Percentiles rank a stretch among this genome's conserved stretches.
These are phyloP conservation scores for Coleophoma cylindrospora DNA, from an alignment of 2,329 filamentous ascomycete genomes.

Conservation along the genomic window DNA sequence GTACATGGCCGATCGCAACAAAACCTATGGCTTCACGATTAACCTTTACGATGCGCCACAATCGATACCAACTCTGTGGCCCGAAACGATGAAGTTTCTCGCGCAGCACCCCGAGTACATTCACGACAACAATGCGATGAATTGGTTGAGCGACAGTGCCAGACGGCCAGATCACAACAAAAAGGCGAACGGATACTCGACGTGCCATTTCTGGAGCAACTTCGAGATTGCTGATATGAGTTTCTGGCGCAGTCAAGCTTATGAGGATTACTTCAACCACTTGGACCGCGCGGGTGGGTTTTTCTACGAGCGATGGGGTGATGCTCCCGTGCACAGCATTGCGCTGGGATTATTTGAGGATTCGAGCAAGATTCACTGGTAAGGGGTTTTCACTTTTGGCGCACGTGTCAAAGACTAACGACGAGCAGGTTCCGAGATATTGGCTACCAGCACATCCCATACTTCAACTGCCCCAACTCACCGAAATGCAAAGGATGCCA, in stretches of 20 bases:
- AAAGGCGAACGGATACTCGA: conserved; percentile 88
- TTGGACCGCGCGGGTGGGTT: conserved; percentile 92
- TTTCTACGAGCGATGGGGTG: conserved; percentile 98
- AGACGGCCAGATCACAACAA: conserved; percentile 74
- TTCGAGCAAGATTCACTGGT: conserved; percentile 88
- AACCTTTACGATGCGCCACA: conserved; percentile 90
- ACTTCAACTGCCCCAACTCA: conserved; percentile 97
- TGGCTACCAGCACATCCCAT: conserved; percentile 96
- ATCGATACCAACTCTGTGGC: conserved; percentile 86
- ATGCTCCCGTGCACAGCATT: conserved; percentile 94
- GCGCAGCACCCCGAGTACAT: conserved; percentile 78
- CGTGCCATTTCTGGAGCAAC: conserved; percentile 99
- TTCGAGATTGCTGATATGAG: conserved; percentile 93
- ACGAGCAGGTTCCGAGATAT: conserved; percentile 89
- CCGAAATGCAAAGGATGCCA: conserved; percentile 87
- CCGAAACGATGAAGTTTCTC: conserved; percentile 90
- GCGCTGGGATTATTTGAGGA: conserved; percentile 91
- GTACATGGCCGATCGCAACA: conserved; percentile 97
- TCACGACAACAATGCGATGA: conserved; percentile 77
- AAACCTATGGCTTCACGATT: conserved; percentile 98
- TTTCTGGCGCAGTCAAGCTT: conserved; percentile 86
- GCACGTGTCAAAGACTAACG: conserved; percentile 1
- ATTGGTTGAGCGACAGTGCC: conserved; percentile 77
- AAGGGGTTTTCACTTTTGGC: conserved; percentile 26
- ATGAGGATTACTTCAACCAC: conserved; percentile 95